phyloP scores from a whole-genome alignment of 1,139 yeast genomes.

The Saccharomycopsis hybrid region DNA sequence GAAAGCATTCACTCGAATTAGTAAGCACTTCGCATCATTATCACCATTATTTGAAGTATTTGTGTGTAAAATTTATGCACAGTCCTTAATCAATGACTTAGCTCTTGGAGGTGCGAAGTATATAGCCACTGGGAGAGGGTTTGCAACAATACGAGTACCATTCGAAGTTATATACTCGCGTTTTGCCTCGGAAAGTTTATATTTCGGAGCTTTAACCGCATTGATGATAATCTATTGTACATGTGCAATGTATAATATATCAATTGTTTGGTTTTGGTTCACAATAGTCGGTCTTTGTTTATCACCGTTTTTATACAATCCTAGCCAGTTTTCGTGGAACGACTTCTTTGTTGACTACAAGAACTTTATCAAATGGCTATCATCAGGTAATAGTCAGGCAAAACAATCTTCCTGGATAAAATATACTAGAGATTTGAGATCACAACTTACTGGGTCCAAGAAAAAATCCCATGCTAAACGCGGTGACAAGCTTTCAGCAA shows the following conservation, averaged over 20 bases:
- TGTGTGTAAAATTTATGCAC: slow-evolving; percentile 78
- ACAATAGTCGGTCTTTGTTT: slow-evolving; percentile 65
- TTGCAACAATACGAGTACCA: slow-evolving; percentile 64
- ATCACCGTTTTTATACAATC: slow-evolving; percentile 79
- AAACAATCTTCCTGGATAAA: slow-evolving; percentile 54
- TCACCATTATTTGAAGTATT: slow-evolving; percentile 86
- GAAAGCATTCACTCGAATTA: slow-evolving; percentile 53
- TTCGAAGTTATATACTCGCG: slow-evolving; percentile 56
- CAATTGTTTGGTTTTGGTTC: slow-evolving; percentile 80
- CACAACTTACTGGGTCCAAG: slow-evolving; percentile 64
- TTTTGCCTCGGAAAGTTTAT: slow-evolving; percentile 59
- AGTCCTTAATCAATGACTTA: slow-evolving; percentile 59
- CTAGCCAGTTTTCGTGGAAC: slow-evolving; percentile 69
- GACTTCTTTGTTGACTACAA: slow-evolving; percentile 73
- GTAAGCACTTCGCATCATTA: slow-evolving; percentile 60
- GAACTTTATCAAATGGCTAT: slow-evolving; percentile 60
- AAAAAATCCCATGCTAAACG: slow-evolving; percentile 32
- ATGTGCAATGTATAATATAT: slow-evolving; percentile 66
- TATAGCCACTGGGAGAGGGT: slow-evolving; percentile 80
- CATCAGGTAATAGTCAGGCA: slow-evolving; percentile 52
- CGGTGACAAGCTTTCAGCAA: slow-evolving; percentile 29
- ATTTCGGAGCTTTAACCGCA: slow-evolving; percentile 55
- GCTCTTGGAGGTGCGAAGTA: slow-evolving; percentile 80
- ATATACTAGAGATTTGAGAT: slow-evolving; percentile 45
- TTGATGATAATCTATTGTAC: slow-evolving; percentile 58